These are phyloP conservation scores for Skeletonema costatum DNA, from an alignment of 108 stramenopile species.

Conservation along the genomic window DNA sequence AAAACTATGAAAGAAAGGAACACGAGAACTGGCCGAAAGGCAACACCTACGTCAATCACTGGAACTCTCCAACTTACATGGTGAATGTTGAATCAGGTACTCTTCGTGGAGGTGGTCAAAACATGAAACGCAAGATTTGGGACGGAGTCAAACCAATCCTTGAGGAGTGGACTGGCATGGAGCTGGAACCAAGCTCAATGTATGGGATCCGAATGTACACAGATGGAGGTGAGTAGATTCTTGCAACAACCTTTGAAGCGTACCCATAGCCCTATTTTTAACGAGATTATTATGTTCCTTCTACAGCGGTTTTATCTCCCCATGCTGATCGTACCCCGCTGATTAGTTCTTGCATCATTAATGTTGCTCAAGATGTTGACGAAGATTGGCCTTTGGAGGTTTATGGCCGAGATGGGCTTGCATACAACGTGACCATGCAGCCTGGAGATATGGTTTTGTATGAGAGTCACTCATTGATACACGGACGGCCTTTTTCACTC, in stretches of 20 bases:
- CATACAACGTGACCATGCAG: constrained; percentile 80
- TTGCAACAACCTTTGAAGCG: background rate
- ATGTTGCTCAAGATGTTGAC: constrained; percentile 90
- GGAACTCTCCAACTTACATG: constrained; percentile 81
- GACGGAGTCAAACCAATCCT: constrained; percentile 72
- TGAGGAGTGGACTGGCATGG: constrained; percentile 91
- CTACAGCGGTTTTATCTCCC: constrained; percentile 65
- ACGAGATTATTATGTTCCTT: too few species aligned
- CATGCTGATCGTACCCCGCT: constrained; percentile 91
- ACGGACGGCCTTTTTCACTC: constrained; percentile 86
- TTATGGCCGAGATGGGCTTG: constrained; percentile 80
- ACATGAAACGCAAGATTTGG: constrained; percentile 73
- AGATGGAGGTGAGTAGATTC: constrained; percentile 6
- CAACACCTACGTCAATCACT: constrained; percentile 79
- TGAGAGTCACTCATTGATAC: constrained; percentile 68
- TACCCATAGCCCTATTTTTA: too few species aligned
- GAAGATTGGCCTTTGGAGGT: constrained; percentile 94
- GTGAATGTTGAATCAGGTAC: constrained; percentile 70
- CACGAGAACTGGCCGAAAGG: constrained; percentile 74
- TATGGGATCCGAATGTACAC: constrained; percentile 92
- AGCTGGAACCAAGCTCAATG: constrained; percentile 74
- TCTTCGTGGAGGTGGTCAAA: constrained; percentile 68
- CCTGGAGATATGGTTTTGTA: constrained; percentile 81
- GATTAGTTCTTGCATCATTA: constrained; percentile 90
- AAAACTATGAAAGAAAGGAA: constrained; percentile 51